These are phyloP conservation scores for Salvia rosmarinus DNA, from an alignment of 257 asterid genomes.

Conservation along the genomic window DNA sequence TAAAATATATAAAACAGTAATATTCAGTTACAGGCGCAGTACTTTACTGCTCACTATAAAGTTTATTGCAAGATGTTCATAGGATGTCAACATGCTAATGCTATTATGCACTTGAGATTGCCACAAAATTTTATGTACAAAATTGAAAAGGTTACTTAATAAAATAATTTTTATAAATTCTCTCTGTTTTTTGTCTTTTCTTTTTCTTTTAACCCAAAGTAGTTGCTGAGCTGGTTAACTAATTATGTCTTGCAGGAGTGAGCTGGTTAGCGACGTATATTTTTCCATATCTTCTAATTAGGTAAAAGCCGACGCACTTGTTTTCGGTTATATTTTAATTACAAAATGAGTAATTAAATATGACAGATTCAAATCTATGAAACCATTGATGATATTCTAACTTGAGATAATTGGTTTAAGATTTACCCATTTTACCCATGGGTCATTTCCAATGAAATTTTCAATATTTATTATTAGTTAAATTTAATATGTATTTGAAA, in stretches of 20 bases:
- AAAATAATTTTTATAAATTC: background rate
- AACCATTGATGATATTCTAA: no score
- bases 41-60: slow-evolving; percentile 3
- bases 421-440: no score
- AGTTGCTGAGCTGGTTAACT: background rate
- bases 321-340: no score
- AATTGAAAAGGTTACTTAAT: background rate
- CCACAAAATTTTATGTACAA: background rate
- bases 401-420: no score
- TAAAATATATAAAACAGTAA: background rate
- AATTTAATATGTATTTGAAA: no score
- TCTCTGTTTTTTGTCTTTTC: background rate
- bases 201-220: background rate
- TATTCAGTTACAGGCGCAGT: background rate
- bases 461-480: no score
- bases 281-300: background rate
- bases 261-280: background rate
- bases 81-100: slow-evolving; percentile 43
- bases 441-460: no score
- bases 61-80: slow-evolving; percentile 34
- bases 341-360: no score
- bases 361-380: no score
- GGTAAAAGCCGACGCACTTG: no score
- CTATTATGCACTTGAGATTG: slow-evolving; percentile 32
- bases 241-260: background rate